Percentiles rank a stretch among this genome's conserved stretches.
phyloP scores from a whole-genome alignment of 164 flowering plant genomes.

The Berberis thunbergii region DNA sequence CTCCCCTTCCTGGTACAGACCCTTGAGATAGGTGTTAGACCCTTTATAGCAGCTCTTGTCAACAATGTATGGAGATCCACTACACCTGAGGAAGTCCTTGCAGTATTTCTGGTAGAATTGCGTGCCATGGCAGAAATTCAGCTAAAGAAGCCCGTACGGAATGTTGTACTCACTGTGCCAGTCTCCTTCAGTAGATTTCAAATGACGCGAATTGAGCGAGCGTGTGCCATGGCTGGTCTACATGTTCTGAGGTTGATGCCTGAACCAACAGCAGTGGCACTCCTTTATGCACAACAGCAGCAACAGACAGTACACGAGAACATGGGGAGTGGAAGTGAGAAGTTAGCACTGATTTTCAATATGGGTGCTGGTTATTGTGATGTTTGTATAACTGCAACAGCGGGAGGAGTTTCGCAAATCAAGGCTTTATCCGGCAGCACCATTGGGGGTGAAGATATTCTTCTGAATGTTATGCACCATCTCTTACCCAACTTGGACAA shows the following conservation, averaged over 20 bases:
- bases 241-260: conserved; percentile 85
- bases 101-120: conserved; percentile 69
- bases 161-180: conserved; percentile 72
- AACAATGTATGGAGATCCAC: conserved; percentile 83
- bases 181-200: conserved; percentile 88
- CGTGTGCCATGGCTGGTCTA: conserved; percentile 97
- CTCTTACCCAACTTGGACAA: conserved; percentile 49
- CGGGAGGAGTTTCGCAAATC: conserved; percentile 93
- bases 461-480: conserved; percentile 63
- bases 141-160: conserved; percentile 50
- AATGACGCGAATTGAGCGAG: conserved; percentile 67
- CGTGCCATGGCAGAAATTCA: conserved; percentile 62
- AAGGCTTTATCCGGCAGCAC: conserved; percentile 60
- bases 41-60: conserved; percentile 81
- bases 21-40: conserved; percentile 70
- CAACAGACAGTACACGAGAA: conserved; percentile 49
- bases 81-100: conserved; percentile 87
- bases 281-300: conserved; percentile 84
- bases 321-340: conserved; percentile 76
- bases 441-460: conserved; percentile 85
- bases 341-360: conserved; percentile 68
- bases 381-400: conserved; percentile 75
- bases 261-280: conserved; percentile 88
- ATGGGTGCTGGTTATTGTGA: conserved; percentile 92
- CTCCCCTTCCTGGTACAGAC: conserved; percentile 87